Evolutionary conservation across 1,284 basidiomycete species (phyloP), one percentile per base, ranked within the genome.

Genomic region (Malassezia restricta): DNA sequence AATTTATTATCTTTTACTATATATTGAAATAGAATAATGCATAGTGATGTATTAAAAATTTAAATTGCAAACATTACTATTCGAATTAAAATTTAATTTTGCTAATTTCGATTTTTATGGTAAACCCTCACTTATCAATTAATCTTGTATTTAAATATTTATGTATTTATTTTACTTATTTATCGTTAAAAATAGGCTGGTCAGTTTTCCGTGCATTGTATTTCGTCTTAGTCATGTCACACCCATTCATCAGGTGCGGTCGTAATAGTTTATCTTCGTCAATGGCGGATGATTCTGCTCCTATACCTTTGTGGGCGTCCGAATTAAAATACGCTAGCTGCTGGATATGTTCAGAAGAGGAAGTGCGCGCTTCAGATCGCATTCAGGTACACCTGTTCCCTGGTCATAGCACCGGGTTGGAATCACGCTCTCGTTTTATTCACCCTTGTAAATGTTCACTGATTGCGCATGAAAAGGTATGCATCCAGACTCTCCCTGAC

Each of bases 391-490:
- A 24, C 4, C 4, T 4, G 4, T 2, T 24, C 4, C 20, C 20
- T 24, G 20, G 20, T 4, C 20, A 24, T 2, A 24, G 20, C 20
- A 24, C 20, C 2, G 20, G 20, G 20, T 24, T 24, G 20, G 4
- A 24, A 11, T 43, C 41, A 3, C 48, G 47, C 3, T 50, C 47
- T 6, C 43, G 43, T 8, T 55, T 55, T 47, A 29, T 55, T 7
- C 53, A 55, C 30, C 47, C 53, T 6, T 55, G 53, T 27, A 50
- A 45, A 24, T 55, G 53, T 17, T 55, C 53, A 2, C 33, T 55
- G 14, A 43, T 55, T 14, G 53, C 53, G 7, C 53, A 55, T 28
- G 53, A 55, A 39, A 55, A 55, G 31, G 52, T 54, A 45, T 35
- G 35, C 33, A 44, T 39, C 17, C n/a, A 17, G 5, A 6, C 15